Base-by-base conservation (phyloP, 2,329 filamentous ascomycete genomes). In the Lithohypha guttulata region DNA sequence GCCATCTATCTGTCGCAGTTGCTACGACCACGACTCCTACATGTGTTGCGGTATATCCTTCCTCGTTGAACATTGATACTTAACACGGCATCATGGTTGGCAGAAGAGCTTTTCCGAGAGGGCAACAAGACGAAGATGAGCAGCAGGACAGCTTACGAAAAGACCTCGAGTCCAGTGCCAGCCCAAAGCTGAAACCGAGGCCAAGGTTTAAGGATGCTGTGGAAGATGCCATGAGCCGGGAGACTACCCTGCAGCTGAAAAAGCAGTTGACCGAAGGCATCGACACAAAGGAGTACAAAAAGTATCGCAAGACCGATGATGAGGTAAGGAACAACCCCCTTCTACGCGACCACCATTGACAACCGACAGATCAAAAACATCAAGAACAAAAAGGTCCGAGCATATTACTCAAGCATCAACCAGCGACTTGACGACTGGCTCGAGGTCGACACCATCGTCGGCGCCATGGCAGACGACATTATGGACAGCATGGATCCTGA, bases 401-500 rank as follows among this genome's bases (percentile, higher is more conserved):
- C 54, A 2, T 77, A 73, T 49, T 77, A 76, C 54, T 60, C 70
- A 45, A 58, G 59, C 10, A 71, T 75, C 49, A 77, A 77, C 45
- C 57, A 62, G 7, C 56, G 64, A 1, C 52, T 76, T 8, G 69
- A 75, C 44, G 71, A 74, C 46, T 75, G 71, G 72, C 55, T 73
- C 8, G 70, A 76, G 52, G 70, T 76, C 22, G 72, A 76, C 53
- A 66, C 69, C 23, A 60, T 75, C 5, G 73, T 77, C 29, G 65
- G 64, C 45, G 63, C 65, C 17, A 61, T 76, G 26, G 68, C 72
- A 8, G 71, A 75, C 49, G 70, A 76, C 48, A 66, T 77, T 6
- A 59, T 77, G n/a, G 73, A 77, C 42, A 70, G 65, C 28, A 74
- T 77, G 64, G 64, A 72, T 43, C 73, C 73, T 2, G 73, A 77